Evolutionary conservation across 441 rosid species (phyloP).

Genomic region (Euphorbia schlechtendalii): DNA sequence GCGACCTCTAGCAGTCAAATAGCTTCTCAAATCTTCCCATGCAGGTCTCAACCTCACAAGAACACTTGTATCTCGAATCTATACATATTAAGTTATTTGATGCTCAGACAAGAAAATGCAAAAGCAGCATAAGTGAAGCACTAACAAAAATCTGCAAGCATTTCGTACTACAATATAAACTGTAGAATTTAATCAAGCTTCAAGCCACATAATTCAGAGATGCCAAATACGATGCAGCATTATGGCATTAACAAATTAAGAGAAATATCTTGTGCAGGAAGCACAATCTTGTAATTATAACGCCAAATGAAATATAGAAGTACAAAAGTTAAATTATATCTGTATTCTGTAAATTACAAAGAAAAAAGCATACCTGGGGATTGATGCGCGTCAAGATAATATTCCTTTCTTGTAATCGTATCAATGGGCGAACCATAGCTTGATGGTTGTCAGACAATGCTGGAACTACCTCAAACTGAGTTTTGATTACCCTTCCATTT

Average conservation of each 20-base stretch:
- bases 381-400: conserved; percentile 88
- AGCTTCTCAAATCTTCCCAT: conserved; percentile 94
- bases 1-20: conserved; percentile 92
- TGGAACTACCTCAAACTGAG: conserved; percentile 64
- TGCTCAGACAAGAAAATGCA: conserved; percentile 9
- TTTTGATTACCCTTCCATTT: conserved; percentile 72
- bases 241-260: not conserved
- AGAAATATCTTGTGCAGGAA: not conserved
- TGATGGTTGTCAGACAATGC: conserved; percentile 72
- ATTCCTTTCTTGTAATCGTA: conserved; percentile 77
- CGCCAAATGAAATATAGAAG: not conserved
- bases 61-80: conserved; percentile 99
- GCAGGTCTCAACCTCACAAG: conserved; percentile 99
- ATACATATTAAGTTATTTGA: conserved; percentile 14
- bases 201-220: not conserved
- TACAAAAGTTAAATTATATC: not conserved
- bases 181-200: not conserved
- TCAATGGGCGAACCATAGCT: conserved; percentile 70
- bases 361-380: conserved; percentile 57
- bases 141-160: not conserved
- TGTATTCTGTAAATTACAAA: not conserved
- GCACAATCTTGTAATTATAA: not conserved
- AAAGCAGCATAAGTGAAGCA: not conserved
- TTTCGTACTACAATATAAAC: not conserved
- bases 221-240: conserved; percentile 1